Percentiles rank a stretch among this genome's conserved stretches.
These are phyloP conservation scores for Porcisia hertigi DNA, from an alignment of 208 protist genomes.

Conservation along the genomic window DNA sequence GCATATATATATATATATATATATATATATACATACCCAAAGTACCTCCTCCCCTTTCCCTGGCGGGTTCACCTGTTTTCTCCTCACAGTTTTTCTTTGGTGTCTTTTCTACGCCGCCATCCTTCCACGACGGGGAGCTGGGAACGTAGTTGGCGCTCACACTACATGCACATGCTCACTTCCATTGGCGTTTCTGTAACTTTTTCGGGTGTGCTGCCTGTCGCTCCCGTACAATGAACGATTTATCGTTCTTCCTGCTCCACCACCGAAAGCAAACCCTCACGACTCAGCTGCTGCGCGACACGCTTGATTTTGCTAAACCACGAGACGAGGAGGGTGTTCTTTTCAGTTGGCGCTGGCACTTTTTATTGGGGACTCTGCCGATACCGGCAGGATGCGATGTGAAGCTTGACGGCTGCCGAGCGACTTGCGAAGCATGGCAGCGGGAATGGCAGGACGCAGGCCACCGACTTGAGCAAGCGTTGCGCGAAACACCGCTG, in stretches of 20 bases:
- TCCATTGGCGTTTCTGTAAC: too few species aligned
- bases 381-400: slow-evolving; percentile 13
- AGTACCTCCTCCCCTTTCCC: too few species aligned
- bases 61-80: not conserved
- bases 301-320: slow-evolving; percentile 33
- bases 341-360: slow-evolving; percentile 50
- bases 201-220: not conserved
- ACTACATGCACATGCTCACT: not conserved
- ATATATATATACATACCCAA: not conserved
- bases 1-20: not conserved
- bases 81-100: too few species aligned
- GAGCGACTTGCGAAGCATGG: slow-evolving; percentile 12
- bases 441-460: slow-evolving; percentile 21
- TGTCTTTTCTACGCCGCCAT: too few species aligned
- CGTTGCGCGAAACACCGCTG: slow-evolving; percentile 13
- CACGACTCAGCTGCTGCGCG: slow-evolving; percentile 32
- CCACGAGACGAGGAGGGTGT: slow-evolving; percentile 1
- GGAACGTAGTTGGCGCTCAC: not conserved
- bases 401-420: not conserved
- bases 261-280: slow-evolving; percentile 12
- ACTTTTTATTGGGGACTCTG: slow-evolving; percentile 47
- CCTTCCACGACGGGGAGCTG: not conserved
- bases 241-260: slow-evolving; percentile 29
- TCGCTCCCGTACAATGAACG: slow-evolving; percentile 31
- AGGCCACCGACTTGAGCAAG: slow-evolving; percentile 13